These are phyloP conservation scores for Zelonia costaricensis DNA, from an alignment of 208 protist genomes.

Conservation along the genomic window DNA sequence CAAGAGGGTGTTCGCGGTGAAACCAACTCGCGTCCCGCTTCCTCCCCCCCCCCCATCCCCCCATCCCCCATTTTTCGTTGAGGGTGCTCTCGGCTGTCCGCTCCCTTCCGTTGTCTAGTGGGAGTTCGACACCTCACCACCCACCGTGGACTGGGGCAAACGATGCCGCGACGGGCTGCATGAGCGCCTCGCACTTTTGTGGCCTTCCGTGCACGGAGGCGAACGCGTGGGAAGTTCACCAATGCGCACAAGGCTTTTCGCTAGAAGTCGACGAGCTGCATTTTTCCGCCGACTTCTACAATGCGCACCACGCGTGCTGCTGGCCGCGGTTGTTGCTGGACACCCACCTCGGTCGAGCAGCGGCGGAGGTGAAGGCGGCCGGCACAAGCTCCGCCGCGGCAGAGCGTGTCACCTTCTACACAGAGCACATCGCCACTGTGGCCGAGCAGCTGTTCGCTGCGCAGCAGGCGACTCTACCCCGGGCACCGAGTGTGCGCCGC, in stretches of 20 bases:
- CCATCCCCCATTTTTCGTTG: no score
- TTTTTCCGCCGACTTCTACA: constrained; percentile 29
- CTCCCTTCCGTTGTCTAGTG: no score
- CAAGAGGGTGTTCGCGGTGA: no score
- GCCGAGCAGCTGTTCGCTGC: constrained; percentile 13
- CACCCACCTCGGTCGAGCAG: constrained; percentile 17
- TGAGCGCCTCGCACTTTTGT: constrained; percentile 8
- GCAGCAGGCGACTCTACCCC: constrained; percentile 29
- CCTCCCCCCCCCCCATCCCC: no score
- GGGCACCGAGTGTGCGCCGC: constrained; percentile 20
- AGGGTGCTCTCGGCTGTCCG: no score
- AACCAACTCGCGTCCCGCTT: no score
- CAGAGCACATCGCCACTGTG: constrained; percentile 3
- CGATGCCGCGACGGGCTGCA: no score
- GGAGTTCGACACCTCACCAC: no score
- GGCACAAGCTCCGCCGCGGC: not conserved
- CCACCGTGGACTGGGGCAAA: not conserved
- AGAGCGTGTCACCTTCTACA: not conserved
- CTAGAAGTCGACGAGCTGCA: constrained; percentile 10
- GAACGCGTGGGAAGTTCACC: constrained; percentile 25
- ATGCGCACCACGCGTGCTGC: constrained; percentile 54
- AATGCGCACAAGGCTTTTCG: constrained; percentile 1
- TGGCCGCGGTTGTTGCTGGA: constrained; percentile 61
- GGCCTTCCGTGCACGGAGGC: constrained; percentile 22
- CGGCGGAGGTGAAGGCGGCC: not conserved